phyloP scores from a whole-genome alignment of 805 yeast genomes.

The Naumovozyma baii region DNA sequence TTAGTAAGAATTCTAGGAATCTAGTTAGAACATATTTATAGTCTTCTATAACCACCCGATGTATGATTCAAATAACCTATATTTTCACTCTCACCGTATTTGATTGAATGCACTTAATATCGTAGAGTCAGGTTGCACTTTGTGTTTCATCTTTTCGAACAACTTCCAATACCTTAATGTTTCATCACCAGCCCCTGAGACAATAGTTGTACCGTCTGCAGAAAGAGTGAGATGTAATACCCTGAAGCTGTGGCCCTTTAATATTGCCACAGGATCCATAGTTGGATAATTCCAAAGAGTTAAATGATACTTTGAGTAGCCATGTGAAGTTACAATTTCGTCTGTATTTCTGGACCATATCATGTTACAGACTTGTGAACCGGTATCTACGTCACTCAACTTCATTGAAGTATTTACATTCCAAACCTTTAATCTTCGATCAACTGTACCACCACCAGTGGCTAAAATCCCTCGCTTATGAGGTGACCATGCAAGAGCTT shows the following conservation, averaged over 20 bases:
- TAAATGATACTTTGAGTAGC: slow-evolving; percentile 82
- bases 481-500: slow-evolving; percentile 96
- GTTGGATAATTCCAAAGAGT: slow-evolving; percentile 90
- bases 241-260: slow-evolving; percentile 90
- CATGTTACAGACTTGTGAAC: slow-evolving; percentile 91
- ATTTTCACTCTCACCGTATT: no score
- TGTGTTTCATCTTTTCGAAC: slow-evolving; percentile 64
- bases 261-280: slow-evolving; percentile 83
- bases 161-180: slow-evolving; percentile 93
- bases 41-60: no score
- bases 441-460: slow-evolving; percentile 96
- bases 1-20: no score
- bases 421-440: slow-evolving; percentile 84
- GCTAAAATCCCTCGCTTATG: slow-evolving; percentile 91
- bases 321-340: slow-evolving; percentile 91
- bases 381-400: slow-evolving; percentile 78
- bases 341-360: slow-evolving; percentile 88
- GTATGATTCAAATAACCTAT: no score
- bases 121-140: slow-evolving; percentile 50
- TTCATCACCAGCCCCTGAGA: slow-evolving; percentile 98
- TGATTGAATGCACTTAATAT: slow-evolving; percentile 68
- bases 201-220: slow-evolving; percentile 94
- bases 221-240: slow-evolving; percentile 83
- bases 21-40: no score
- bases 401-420: slow-evolving; percentile 72